phyloP scores from a whole-genome alignment of 1,284 basidiomycete genomes.

The Rhodofomes roseus region DNA sequence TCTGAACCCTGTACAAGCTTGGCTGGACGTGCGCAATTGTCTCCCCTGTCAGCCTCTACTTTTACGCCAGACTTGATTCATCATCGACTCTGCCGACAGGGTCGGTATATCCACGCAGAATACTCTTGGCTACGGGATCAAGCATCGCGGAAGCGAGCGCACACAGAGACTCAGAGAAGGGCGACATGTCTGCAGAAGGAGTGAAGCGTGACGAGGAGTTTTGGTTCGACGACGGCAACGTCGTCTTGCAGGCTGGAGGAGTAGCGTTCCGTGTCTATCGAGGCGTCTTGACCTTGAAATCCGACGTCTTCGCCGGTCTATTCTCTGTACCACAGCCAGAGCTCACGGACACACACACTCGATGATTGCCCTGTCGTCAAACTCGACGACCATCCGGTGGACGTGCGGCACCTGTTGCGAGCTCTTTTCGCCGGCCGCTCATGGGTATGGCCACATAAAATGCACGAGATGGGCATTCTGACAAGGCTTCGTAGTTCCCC shows the following conservation, averaged over 20 bases:
- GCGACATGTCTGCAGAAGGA: background rate
- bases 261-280: conserved; percentile 12
- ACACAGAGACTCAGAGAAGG: background rate
- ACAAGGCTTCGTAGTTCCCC: background rate
- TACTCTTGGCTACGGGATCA: too few relatives aligned
- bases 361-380: background rate
- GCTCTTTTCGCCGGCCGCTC: background rate
- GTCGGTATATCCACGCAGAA: too few relatives aligned
- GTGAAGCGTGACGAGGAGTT: background rate
- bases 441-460: too few relatives aligned
- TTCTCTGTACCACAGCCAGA: conserved; percentile 7
- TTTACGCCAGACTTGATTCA: too few relatives aligned
- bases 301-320: conserved; percentile 14
- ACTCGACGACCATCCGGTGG: background rate
- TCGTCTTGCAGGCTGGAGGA: conserved; percentile 10
- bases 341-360: background rate
- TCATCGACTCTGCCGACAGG: too few relatives aligned
- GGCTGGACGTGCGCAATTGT: too few relatives aligned
- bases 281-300: conserved; percentile 9
- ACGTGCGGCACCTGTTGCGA: background rate
- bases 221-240: background rate
- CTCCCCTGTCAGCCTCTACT: too few relatives aligned
- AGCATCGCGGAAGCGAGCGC: background rate
- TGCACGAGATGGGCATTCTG: background rate
- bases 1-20: too few relatives aligned